These are phyloP conservation scores for Penicillium hordei DNA, from an alignment of 2,329 filamentous ascomycete species.

Conservation along the genomic window DNA sequence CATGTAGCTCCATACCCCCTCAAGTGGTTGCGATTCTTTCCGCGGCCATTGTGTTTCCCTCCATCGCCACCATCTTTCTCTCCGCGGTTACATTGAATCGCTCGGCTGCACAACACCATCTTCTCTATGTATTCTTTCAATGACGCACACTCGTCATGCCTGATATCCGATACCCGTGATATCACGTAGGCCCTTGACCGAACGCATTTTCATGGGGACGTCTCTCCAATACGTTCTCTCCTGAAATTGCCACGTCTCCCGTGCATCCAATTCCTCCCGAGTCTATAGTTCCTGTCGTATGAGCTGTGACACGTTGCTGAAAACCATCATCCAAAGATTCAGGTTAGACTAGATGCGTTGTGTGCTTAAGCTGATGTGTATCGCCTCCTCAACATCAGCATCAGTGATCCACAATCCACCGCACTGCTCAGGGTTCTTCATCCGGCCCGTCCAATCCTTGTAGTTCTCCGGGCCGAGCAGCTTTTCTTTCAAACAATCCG, in stretches of 20 bases:
- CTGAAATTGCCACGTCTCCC: constrained; percentile 3
- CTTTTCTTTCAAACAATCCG: not conserved
- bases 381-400: not conserved
- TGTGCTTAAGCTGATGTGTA: not conserved
- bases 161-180: constrained; percentile 1
- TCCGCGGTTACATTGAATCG: constrained; percentile 9
- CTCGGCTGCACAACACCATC: constrained; percentile 5
- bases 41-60: not conserved
- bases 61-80: not conserved
- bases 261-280: not conserved
- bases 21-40: not conserved
- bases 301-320: constrained; percentile 1
- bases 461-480: constrained; percentile 11
- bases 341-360: not conserved
- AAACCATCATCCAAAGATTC: constrained; percentile 3
- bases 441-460: not conserved
- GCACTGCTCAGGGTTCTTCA: not conserved
- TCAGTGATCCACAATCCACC: not conserved
- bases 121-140: constrained; percentile 7
- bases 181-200: not conserved
- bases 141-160: constrained; percentile 4
- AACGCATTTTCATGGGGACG: not conserved
- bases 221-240: not conserved
- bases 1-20: not conserved
- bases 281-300: not conserved